phyloP scores from a whole-genome alignment of 2,329 filamentous ascomycete species.

The Exophiala lecanii-corni region DNA sequence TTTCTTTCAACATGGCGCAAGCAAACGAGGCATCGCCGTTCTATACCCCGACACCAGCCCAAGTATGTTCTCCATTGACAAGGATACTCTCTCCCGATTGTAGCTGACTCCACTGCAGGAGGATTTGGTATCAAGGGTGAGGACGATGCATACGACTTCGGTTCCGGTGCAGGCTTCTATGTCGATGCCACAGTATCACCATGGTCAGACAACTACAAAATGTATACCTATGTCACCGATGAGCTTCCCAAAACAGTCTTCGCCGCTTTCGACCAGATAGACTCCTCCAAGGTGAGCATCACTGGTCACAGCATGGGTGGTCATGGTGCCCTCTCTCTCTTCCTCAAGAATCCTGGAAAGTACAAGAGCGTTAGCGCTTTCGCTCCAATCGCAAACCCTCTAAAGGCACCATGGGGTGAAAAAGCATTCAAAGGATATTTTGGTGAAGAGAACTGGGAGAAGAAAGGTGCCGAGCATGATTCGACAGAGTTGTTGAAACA shows the following conservation, averaged over 20 bases:
- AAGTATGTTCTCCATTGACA: constrained; percentile 47
- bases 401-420: constrained; percentile 83
- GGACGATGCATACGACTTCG: constrained; percentile 87
- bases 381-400: constrained; percentile 83
- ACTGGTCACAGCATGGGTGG: constrained; percentile 97
- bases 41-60: constrained; percentile 95
- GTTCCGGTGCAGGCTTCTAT: constrained; percentile 90
- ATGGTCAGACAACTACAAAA: constrained; percentile 75
- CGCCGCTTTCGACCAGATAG: constrained; percentile 65
- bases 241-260: constrained; percentile 82
- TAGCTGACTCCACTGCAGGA: constrained; percentile 39
- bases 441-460: constrained; percentile 61
- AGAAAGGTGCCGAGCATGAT: constrained; percentile 83
- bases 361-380: constrained; percentile 89
- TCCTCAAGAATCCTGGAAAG: constrained; percentile 82
- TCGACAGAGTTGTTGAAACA: constrained; percentile 80
- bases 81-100: not conserved
- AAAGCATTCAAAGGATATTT: constrained; percentile 94
- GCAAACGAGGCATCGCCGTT: constrained; percentile 78
- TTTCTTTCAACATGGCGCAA: constrained; percentile 83
- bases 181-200: constrained; percentile 75
- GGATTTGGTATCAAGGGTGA: constrained; percentile 77
- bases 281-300: constrained; percentile 68
- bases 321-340: constrained; percentile 88
- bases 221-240: constrained; percentile 87